Conservation (phyloP, 441 rosid species). For the Syzygium malaccense region DNA sequence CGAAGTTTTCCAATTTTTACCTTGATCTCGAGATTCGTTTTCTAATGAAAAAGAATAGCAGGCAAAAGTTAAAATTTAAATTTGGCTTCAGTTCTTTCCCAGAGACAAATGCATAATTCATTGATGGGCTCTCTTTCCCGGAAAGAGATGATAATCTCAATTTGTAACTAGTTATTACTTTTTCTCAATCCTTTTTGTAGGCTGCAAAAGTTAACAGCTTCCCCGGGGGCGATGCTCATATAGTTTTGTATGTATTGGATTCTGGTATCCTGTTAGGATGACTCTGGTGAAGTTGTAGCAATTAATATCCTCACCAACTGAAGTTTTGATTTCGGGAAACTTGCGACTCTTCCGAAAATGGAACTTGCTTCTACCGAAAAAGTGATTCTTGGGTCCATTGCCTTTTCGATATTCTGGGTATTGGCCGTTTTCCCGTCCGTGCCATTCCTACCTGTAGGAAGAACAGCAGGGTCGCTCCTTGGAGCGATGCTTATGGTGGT, state of each 20-base stretch:
- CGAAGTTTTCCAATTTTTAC: not conserved
- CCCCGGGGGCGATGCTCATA: not conserved
- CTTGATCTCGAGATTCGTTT: not conserved
- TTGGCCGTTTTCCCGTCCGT: constrained; percentile 79
- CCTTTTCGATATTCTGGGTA: constrained; percentile 71
- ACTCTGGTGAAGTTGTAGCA: not conserved
- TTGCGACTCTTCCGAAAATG: constrained; percentile 17
- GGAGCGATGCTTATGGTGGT: constrained; percentile 92
- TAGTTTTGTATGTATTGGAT: not conserved
- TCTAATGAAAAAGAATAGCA: not conserved
- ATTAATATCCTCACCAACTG: not conserved
- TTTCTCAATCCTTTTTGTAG: not conserved
- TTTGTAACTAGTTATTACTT: not conserved
- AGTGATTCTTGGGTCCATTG: constrained; percentile 56
- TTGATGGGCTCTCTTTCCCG: not conserved
- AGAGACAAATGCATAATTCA: not conserved
- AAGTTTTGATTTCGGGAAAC: not conserved
- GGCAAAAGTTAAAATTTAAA: not conserved
- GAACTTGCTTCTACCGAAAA: constrained; percentile 39
- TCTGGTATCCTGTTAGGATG: not conserved
- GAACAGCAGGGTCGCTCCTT: constrained; percentile 81
- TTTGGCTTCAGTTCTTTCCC: not conserved
- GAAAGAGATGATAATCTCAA: not conserved
- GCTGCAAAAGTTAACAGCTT: not conserved
- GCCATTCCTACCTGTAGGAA: constrained; percentile 71